phyloP scores from a whole-genome alignment of 805 yeast species.

The Torulaspora maleeae region DNA sequence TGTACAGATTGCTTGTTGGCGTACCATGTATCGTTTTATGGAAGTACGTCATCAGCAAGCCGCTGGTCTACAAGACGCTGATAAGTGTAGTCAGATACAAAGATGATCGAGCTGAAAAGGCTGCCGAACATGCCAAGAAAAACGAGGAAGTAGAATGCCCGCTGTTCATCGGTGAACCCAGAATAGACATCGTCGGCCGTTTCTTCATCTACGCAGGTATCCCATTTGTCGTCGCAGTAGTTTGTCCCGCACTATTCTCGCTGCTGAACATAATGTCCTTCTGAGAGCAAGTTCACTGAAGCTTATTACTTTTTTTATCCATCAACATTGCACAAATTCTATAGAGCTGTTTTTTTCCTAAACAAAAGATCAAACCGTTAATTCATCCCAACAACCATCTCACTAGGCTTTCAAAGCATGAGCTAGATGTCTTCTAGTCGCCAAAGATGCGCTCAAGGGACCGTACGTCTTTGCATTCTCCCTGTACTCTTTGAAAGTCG shows the following conservation, averaged over 20 bases:
- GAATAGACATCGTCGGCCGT: slow-evolving; percentile 72
- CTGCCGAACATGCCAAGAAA: slow-evolving; percentile 20
- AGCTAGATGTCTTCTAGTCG: slow-evolving; percentile 22
- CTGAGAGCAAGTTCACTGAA: background rate
- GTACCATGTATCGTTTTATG: slow-evolving; percentile 58
- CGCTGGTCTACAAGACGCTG: slow-evolving; percentile 51
- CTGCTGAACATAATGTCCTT: slow-evolving; percentile 9
- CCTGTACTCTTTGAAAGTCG: slow-evolving; percentile 38
- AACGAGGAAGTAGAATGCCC: slow-evolving; percentile 36
- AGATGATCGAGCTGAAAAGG: slow-evolving; percentile 29
- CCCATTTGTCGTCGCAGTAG: slow-evolving; percentile 47
- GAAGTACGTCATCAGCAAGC: slow-evolving; percentile 65
- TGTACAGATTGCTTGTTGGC: slow-evolving; percentile 56
- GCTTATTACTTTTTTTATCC: background rate
- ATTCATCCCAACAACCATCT: background rate
- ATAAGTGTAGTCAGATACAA: slow-evolving; percentile 14
- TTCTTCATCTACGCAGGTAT: slow-evolving; percentile 80
- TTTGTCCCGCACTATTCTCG: slow-evolving; percentile 29
- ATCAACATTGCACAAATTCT: background rate
- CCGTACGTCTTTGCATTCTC: slow-evolving; percentile 39
- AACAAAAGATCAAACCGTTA: background rate
- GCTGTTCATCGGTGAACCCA: slow-evolving; percentile 59
- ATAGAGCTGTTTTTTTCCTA: background rate
- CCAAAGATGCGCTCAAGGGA: slow-evolving; percentile 33
- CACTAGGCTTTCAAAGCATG: slow-evolving; percentile 3